Evolutionary conservation across 2,329 filamentous ascomycete species (phyloP).

Genomic region (Chalara sp.): DNA sequence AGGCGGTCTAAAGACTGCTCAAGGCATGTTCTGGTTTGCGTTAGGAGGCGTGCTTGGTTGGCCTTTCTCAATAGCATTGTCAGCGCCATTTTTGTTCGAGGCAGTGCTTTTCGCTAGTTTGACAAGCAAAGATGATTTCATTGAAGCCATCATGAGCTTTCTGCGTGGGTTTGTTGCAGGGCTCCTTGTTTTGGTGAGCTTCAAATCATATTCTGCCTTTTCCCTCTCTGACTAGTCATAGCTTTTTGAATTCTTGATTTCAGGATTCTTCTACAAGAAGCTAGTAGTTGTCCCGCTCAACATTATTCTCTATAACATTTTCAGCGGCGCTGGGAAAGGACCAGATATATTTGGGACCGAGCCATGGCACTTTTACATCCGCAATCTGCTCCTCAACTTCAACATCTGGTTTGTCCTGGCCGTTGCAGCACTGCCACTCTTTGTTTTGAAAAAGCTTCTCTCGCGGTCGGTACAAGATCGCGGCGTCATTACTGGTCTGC

Average conservation of each 20-base stretch:
- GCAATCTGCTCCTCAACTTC: slow-evolving; percentile 89
- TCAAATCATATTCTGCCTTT: not conserved
- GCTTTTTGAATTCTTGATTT: slow-evolving; percentile 63
- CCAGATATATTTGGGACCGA: slow-evolving; percentile 94
- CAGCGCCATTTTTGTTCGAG: slow-evolving; percentile 73
- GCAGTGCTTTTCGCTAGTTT: slow-evolving; percentile 56
- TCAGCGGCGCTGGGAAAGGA: slow-evolving; percentile 68
- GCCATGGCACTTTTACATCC: slow-evolving; percentile 93
- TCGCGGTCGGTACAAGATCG: slow-evolving; percentile 47
- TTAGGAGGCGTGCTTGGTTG: slow-evolving; percentile 81
- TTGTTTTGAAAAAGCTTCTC: slow-evolving; percentile 64
- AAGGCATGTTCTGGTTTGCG: slow-evolving; percentile 87
- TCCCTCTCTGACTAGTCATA: slow-evolving; percentile 32
- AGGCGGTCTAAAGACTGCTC: slow-evolving; percentile 69
- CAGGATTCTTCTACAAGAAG: slow-evolving; percentile 81
- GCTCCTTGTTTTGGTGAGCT: slow-evolving; percentile 24
- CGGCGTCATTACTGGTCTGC: slow-evolving; percentile 60
- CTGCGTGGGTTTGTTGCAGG: slow-evolving; percentile 53
- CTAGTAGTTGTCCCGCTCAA: slow-evolving; percentile 76
- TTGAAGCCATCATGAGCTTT: slow-evolving; percentile 53
- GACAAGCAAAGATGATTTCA: slow-evolving; percentile 50
- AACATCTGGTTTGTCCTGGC: slow-evolving; percentile 89
- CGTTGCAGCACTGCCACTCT: slow-evolving; percentile 65
- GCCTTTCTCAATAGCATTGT: slow-evolving; percentile 85
- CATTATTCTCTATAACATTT: slow-evolving; percentile 93